These are phyloP conservation scores for Chrysoporthe puriensis DNA, from an alignment of 2,329 filamentous ascomycete species.

Conservation along the genomic window DNA sequence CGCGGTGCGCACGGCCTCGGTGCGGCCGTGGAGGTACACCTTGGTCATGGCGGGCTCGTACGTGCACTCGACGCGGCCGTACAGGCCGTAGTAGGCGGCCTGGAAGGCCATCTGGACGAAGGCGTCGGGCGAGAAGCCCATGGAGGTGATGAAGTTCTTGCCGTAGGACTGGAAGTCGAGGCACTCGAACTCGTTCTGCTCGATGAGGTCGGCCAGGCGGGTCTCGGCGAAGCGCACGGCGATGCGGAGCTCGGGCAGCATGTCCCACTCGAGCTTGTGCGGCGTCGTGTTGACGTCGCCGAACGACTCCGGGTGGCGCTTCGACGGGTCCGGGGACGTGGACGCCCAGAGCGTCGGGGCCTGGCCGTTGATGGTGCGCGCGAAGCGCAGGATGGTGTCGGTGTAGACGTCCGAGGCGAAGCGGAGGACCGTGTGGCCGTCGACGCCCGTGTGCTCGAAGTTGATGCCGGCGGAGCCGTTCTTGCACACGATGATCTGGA, in stretches of 20 bases:
- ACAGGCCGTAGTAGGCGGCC: conserved; percentile 95
- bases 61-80: conserved; percentile 89
- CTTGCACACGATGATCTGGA: conserved; percentile 98
- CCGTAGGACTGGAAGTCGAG: conserved; percentile 88
- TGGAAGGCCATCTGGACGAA: conserved; percentile 99
- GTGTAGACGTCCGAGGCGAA: conserved; percentile 98
- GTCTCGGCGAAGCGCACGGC: conserved; percentile 96
- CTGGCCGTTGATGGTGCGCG: conserved; percentile 91
- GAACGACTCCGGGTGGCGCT: conserved; percentile 87
- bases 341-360: conserved; percentile 92
- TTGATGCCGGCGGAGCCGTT: conserved; percentile 99
- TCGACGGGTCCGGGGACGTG: conserved; percentile 86
- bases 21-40: conserved; percentile 87
- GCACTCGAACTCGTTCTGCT: conserved; percentile 94
- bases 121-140: conserved; percentile 95
- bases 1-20: conserved; percentile 88
- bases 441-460: conserved; percentile 97
- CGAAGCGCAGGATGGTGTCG: conserved; percentile 95
- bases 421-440: conserved; percentile 93
- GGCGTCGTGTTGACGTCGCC: conserved; percentile 92
- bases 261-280: conserved; percentile 97
- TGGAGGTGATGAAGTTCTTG: conserved; percentile 96
- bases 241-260: conserved; percentile 88
- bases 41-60: conserved; percentile 99
- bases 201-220: conserved; percentile 87